These are phyloP conservation scores for Boletus tomentosulus DNA, from an alignment of 768 basidiomycete species.

Conservation along the genomic window DNA sequence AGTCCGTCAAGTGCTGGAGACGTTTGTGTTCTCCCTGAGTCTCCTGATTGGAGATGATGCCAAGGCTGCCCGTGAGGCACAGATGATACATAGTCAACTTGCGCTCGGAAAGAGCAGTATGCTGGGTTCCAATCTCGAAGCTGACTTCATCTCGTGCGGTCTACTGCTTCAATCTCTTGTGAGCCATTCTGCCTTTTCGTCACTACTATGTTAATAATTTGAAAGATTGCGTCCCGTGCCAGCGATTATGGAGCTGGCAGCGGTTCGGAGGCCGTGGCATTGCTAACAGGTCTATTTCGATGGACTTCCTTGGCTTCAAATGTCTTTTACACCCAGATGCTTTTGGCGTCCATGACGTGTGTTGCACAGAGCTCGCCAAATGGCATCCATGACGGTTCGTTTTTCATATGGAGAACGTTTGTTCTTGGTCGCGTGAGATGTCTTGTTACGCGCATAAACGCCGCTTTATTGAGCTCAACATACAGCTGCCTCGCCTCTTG, in stretches of 20 bases:
- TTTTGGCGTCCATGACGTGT: constrained; percentile 60
- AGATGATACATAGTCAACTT: constrained; percentile 66
- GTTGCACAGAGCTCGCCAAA: constrained; percentile 47
- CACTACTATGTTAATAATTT: not conserved
- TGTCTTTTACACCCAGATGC: constrained; percentile 64
- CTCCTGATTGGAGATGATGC: constrained; percentile 65
- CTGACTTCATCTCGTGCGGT: constrained; percentile 61
- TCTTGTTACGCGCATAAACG: not conserved
- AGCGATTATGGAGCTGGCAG: constrained; percentile 63
- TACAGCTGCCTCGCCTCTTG: constrained; percentile 60
- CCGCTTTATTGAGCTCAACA: constrained; percentile 2
- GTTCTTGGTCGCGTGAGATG: constrained; percentile 62
- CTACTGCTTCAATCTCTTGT: constrained; percentile 62
- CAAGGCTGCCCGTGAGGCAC: constrained; percentile 65
- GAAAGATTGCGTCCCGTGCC: constrained; percentile 55
- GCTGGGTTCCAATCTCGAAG: constrained; percentile 54
- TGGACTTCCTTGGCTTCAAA: constrained; percentile 62
- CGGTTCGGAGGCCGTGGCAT: constrained; percentile 44
- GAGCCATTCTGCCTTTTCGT: constrained; percentile 16
- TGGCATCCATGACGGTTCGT: constrained; percentile 27
- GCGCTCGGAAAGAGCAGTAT: constrained; percentile 55
- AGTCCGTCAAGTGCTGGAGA: constrained; percentile 55
- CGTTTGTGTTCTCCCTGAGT: constrained; percentile 54
- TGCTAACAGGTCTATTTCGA: constrained; percentile 54
- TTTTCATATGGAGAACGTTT: constrained; percentile 65